Conservation (phyloP, 345 rosid species). For the Bruguiera sexangula region DNA sequence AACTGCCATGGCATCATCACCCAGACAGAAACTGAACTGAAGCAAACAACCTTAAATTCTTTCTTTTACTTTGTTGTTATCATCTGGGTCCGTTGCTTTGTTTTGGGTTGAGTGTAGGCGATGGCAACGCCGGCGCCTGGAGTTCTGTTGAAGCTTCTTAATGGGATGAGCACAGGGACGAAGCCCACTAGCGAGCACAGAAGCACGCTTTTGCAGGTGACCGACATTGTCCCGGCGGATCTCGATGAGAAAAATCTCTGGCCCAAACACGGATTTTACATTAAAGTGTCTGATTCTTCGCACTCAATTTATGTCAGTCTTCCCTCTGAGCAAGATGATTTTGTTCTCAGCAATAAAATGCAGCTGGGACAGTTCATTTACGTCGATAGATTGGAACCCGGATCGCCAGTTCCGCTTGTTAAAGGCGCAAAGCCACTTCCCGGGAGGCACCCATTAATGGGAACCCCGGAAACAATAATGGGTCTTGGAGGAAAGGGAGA, state of each 20-base stretch:
- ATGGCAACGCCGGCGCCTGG: slow-evolving; percentile 93
- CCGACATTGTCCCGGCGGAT: slow-evolving; percentile 90
- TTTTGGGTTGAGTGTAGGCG: neutral
- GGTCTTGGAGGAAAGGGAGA: slow-evolving; percentile 54
- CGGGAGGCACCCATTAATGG: slow-evolving; percentile 81
- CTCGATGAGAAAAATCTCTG: slow-evolving; percentile 88
- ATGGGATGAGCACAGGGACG: slow-evolving; percentile 80
- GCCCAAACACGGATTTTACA: slow-evolving; percentile 88
- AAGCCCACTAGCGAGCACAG: slow-evolving; percentile 87
- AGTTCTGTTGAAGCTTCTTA: slow-evolving; percentile 63
- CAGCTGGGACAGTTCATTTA: slow-evolving; percentile 94
- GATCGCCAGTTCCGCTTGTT: slow-evolving; percentile 86
- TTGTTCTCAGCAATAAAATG: slow-evolving; percentile 79
- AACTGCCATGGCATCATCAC: slow-evolving; percentile 9
- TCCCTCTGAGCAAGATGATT: slow-evolving; percentile 81
- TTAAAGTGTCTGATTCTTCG: slow-evolving; percentile 89
- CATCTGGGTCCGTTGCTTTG: neutral
- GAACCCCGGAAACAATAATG: slow-evolving; percentile 86
- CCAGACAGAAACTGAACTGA: slow-evolving; percentile 1
- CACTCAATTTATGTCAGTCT: slow-evolving; percentile 86
- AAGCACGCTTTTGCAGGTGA: slow-evolving; percentile 81
- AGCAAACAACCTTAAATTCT: neutral
- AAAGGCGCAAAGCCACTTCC: slow-evolving; percentile 84
- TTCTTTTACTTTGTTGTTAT: neutral
- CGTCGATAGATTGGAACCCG: slow-evolving; percentile 81